Evolutionary conservation across 495 filamentous ascomycete species (phyloP).

Genomic region (Sabuloglossum arenarium): DNA sequence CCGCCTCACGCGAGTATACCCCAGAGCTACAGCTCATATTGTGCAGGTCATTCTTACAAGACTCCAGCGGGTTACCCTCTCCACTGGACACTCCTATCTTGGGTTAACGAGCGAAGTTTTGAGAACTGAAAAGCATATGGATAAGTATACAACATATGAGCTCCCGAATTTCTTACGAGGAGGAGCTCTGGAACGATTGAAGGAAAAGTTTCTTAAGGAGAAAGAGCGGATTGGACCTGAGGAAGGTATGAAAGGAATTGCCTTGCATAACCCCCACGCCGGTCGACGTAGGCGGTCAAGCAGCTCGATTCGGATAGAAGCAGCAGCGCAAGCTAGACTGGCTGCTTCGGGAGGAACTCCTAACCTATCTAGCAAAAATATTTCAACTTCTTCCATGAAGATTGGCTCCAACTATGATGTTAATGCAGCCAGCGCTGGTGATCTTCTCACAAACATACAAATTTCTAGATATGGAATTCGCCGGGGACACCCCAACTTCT

Average conservation of each 20-base stretch:
- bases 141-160: constrained; percentile 76
- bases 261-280: constrained; percentile 65
- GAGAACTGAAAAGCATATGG: constrained; percentile 77
- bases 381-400: constrained; percentile 14
- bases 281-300: constrained; percentile 49
- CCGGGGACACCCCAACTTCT: constrained; percentile 8
- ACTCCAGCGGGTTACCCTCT: constrained; percentile 83
- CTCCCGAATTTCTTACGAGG: constrained; percentile 83
- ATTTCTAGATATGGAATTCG: constrained; percentile 36
- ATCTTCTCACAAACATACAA: constrained; percentile 64
- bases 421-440: constrained; percentile 40
- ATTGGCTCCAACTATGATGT: constrained; percentile 5
- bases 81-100: constrained; percentile 83
- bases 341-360: constrained; percentile 4
- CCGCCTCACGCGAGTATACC: constrained; percentile 83
- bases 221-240: constrained; percentile 65
- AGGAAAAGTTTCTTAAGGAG: constrained; percentile 81
- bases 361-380: constrained; percentile 11
- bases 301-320: constrained; percentile 60
- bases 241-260: constrained; percentile 83
- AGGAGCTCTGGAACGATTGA: constrained; percentile 60
- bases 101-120: constrained; percentile 80
- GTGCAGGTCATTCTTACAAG: constrained; percentile 91
- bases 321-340: constrained; percentile 44
- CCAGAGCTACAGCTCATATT: constrained; percentile 89